phyloP scores from a whole-genome alignment of 169 alveolate genomes.

The Plasmodium gonderi region DNA sequence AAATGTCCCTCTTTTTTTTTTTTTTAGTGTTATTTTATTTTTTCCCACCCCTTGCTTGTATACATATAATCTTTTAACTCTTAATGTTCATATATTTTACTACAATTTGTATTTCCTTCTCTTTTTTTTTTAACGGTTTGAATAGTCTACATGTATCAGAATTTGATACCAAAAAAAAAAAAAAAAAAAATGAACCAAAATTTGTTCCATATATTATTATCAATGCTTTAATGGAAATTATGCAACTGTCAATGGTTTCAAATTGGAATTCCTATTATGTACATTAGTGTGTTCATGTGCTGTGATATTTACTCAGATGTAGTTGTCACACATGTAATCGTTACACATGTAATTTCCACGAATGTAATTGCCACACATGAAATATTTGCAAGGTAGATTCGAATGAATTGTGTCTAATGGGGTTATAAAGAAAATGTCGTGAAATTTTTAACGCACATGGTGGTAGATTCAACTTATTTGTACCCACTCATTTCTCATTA shows the following conservation, averaged over 20 bases:
- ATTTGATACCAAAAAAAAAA: neutral
- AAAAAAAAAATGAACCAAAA: neutral
- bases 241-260: neutral
- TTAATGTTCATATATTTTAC: neutral
- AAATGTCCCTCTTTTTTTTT: neutral
- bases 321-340: too few relatives aligned
- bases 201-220: neutral
- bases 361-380: neutral
- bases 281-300: too few relatives aligned
- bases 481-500: neutral
- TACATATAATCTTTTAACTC: neutral
- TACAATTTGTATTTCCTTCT: neutral
- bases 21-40: neutral
- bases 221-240: neutral
- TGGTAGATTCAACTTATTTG: neutral
- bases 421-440: neutral
- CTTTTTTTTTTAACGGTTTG: neutral
- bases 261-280: neutral
- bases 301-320: too few relatives aligned
- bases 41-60: neutral
- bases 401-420: neutral
- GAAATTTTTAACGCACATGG: neutral
- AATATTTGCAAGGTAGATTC: neutral
- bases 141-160: neutral
- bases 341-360: neutral